Percentiles rank a stretch among this genome's conserved stretches.
Conservation (phyloP, 441 rosid genomes). For the Populus hybrid region DNA sequence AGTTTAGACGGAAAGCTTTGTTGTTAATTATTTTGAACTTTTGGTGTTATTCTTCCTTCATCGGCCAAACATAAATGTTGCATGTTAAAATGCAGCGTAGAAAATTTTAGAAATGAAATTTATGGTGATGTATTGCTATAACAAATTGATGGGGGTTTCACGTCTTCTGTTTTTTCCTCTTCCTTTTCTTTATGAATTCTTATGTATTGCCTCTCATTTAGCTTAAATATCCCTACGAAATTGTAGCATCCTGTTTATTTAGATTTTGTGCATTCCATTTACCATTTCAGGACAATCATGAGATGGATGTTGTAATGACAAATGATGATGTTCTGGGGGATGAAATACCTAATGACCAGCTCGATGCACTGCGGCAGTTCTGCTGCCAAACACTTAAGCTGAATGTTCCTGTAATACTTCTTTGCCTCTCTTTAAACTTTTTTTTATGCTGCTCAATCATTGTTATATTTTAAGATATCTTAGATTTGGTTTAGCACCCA, state of each 20-base stretch:
- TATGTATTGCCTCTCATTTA: not conserved
- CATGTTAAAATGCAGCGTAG: not conserved
- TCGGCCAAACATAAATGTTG: not conserved
- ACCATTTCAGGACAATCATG: constrained; percentile 59
- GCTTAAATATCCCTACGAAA: not conserved
- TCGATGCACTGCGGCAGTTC: constrained; percentile 51
- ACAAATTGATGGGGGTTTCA: not conserved
- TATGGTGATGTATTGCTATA: not conserved
- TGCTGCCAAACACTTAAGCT: constrained; percentile 75
- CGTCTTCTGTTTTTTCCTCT: not conserved
- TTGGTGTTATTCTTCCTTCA: not conserved
- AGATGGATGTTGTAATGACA: constrained; percentile 60
- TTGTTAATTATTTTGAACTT: not conserved
- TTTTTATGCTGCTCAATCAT: constrained; percentile 8
- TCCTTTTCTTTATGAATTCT: not conserved
- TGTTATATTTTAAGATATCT: not conserved
- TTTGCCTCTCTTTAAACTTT: constrained; percentile 8
- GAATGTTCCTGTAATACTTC: constrained; percentile 57
- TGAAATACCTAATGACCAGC: constrained; percentile 88
- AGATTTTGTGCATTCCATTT: not conserved
- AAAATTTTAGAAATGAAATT: not conserved
- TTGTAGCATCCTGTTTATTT: not conserved
- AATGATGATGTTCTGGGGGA: constrained; percentile 98
- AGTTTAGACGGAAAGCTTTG: not conserved
- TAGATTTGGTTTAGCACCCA: not conserved